Conservation (phyloP, 768 basidiomycete species). For the Lactarius sanguifluus region DNA sequence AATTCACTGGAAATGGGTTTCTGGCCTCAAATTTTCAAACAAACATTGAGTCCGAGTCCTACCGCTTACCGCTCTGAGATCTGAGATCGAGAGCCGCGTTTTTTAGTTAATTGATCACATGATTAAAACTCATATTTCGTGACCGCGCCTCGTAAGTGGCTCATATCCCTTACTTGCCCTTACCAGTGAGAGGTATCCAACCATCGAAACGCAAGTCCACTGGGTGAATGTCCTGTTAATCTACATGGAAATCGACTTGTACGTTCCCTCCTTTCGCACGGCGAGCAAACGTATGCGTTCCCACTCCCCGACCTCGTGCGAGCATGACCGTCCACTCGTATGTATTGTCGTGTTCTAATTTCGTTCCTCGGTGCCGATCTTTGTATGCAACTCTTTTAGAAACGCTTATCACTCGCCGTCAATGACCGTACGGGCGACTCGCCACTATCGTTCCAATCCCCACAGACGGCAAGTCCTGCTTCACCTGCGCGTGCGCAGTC, state of each 20-base stretch:
- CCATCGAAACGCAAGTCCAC: background rate
- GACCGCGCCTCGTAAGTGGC: background rate
- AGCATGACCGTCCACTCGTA: constrained; percentile 57
- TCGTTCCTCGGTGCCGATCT: background rate
- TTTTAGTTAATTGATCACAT: background rate
- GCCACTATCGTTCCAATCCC: constrained; percentile 23
- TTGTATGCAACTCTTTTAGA: constrained; percentile 41
- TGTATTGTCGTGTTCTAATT: constrained; percentile 28
- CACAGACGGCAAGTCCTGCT: constrained; percentile 23
- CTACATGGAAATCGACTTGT: constrained; percentile 61
- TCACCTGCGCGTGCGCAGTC: constrained; percentile 33
- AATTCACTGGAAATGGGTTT: too few relatives aligned
- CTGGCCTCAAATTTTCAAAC: too few relatives aligned
- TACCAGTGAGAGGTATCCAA: background rate
- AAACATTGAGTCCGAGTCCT: too few relatives aligned
- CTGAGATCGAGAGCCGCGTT: too few relatives aligned
- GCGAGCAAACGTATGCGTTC: constrained; percentile 35
- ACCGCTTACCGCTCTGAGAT: too few relatives aligned
- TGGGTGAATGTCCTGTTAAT: background rate
- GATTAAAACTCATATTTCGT: background rate
- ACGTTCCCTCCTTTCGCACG: constrained; percentile 44
- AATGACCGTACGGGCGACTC: constrained; percentile 29
- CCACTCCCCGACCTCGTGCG: constrained; percentile 34
- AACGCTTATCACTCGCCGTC: constrained; percentile 52
- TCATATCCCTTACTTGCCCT: background rate